A percentile compares a stretch with the other conserved stretches of the same genome.
phyloP scores from a whole-genome alignment of 306 rosid genomes.

The Corylus americana region DNA sequence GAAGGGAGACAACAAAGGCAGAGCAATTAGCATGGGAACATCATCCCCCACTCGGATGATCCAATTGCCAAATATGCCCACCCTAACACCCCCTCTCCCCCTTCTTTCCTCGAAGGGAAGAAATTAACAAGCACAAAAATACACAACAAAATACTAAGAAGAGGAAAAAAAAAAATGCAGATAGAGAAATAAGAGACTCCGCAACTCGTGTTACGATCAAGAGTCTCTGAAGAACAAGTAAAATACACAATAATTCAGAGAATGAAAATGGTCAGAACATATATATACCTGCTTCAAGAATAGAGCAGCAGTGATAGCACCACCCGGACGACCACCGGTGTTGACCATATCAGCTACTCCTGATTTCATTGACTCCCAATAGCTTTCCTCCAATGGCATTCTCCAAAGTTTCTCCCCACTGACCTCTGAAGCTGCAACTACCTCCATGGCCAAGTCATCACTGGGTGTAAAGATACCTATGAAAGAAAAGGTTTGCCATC shows the following conservation, averaged over 20 bases:
- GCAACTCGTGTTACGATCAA: neutral
- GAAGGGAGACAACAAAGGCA: neutral
- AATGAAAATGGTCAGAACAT: slow-evolving; percentile 7
- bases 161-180: neutral
- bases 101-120: neutral
- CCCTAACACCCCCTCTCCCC: neutral
- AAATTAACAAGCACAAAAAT: no score
- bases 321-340: slow-evolving; percentile 84
- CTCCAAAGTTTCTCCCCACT: slow-evolving; percentile 98
- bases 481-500: slow-evolving; percentile 25
- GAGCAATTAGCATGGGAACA: neutral
- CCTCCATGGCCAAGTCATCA: slow-evolving; percentile 93
- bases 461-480: slow-evolving; percentile 89
- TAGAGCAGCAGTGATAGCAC: slow-evolving; percentile 90
- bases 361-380: slow-evolving; percentile 97
- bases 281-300: slow-evolving; percentile 82
- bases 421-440: slow-evolving; percentile 70
- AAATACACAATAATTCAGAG: neutral
- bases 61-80: neutral
- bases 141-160: neutral
- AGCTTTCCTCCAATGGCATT: slow-evolving; percentile 94
- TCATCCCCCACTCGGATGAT: neutral
- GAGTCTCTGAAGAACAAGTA: neutral
- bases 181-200: neutral
- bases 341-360: slow-evolving; percentile 97